Evolutionary conservation across 2,329 filamentous ascomycete genomes (phyloP), one percentile per base, ranked within the genome.

Genomic region (Helminthosporium solani): DNA sequence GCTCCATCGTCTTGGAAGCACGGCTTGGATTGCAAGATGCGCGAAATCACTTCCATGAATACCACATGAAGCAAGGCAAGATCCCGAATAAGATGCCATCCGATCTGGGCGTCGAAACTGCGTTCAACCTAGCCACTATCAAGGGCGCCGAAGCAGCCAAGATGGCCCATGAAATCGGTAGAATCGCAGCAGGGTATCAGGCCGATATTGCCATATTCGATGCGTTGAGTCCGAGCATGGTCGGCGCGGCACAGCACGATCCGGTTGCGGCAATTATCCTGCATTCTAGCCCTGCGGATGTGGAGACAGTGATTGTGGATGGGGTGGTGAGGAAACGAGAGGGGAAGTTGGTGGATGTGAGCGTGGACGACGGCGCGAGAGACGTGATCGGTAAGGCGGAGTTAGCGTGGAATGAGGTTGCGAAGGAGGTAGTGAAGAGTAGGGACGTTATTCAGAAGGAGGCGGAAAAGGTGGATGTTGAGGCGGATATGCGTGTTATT

Each of bases 151-250:
- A 68, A 44, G 74, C 75, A 0, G 59, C 72, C 3, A 67, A 72
- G 1, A 66, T 78, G 67, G 67, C 68, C 16, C 56, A 67, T 8
- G 53, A 71, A 35, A 64, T 78, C 19, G 78, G 77, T 0, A 72
- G 68, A 15, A 64, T 81, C 31, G 61, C 61, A n/a, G 72, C 70
- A 11, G 76, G 76, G 0, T 74, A 73, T 49, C 60, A 64, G 27
- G 78, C 78, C 2, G 78, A 80, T 58, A 47, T 81, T 0, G 64
- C 77, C 2, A 63, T 80, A 0, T 78, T 78, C 40, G 73, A 77
- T 49, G 67, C 63, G 1, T 33, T 62, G 15, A 72, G 64, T 36
- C 69, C 73, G 1, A 60, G 53, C 2, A 75, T 77, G 71, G 58
- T 75, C 2, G 70, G 66, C 43, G 73, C 63, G 2, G 69, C 64